A percentile compares a stretch with the other conserved stretches of the same genome.
Evolutionary conservation across 345 rosid genomes (phyloP).

Genomic region (Eucalyptus victrix): DNA sequence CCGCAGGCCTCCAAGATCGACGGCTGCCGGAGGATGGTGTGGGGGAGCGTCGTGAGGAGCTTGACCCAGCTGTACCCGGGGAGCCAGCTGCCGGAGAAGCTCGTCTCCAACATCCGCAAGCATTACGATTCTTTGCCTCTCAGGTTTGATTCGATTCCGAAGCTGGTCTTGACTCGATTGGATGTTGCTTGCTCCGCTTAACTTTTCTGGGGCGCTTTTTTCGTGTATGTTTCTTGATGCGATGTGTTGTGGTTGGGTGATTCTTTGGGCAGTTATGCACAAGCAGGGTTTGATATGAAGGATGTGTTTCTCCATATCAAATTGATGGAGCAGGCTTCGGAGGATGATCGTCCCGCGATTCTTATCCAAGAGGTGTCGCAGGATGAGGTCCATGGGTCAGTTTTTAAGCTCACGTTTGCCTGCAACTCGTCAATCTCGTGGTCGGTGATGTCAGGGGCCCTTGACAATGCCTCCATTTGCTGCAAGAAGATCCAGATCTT

Average conservation of each 20-base stretch:
- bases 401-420: constrained; percentile 67
- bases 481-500: constrained; percentile 88
- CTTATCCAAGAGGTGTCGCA: constrained; percentile 60
- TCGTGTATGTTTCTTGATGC: constrained; percentile 2
- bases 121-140: constrained; percentile 95
- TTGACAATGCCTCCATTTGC: constrained; percentile 64
- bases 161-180: neutral
- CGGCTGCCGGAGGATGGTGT: constrained; percentile 54
- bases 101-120: constrained; percentile 78
- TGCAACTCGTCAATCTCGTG: constrained; percentile 73
- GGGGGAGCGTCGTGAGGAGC: constrained; percentile 90
- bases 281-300: constrained; percentile 90
- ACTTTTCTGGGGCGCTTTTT: neutral
- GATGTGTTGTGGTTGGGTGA: neutral
- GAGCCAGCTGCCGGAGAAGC: constrained; percentile 93
- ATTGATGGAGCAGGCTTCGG: constrained; percentile 89
- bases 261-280: constrained; percentile 50
- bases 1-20: constrained; percentile 19
- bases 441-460: constrained; percentile 71
- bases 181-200: neutral
- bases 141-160: constrained; percentile 28
- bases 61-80: constrained; percentile 90
- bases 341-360: constrained; percentile 63
- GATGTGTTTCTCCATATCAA: constrained; percentile 88
- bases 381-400: constrained; percentile 43